Conservation (phyloP, 345 rosid species). For the Microthlaspi erraticum region DNA sequence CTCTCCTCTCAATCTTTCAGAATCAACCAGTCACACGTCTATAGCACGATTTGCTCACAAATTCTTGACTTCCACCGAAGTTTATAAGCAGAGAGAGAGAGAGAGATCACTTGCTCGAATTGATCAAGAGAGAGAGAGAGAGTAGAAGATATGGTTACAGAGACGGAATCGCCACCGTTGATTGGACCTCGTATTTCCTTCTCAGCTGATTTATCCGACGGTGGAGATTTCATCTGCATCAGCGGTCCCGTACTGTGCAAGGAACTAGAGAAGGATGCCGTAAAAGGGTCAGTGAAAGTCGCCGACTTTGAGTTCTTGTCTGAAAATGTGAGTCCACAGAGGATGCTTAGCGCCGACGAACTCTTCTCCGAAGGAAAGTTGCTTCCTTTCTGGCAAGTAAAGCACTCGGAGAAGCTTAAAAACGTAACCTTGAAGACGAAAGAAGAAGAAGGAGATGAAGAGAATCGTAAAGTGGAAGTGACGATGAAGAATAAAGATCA, state of each 20-base stretch:
- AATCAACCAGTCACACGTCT: constrained; percentile 39
- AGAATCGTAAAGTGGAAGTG: constrained; percentile 34
- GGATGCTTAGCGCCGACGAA: constrained; percentile 83
- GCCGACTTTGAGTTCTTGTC: constrained; percentile 92
- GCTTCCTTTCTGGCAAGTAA: constrained; percentile 89
- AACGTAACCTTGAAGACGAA: constrained; percentile 57
- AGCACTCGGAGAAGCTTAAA: constrained; percentile 71
- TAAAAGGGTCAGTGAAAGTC: constrained; percentile 49
- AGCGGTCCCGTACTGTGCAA: constrained; percentile 45
- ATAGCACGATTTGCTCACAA: constrained; percentile 34
- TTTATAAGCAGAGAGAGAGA: constrained; percentile 33
- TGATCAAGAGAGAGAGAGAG: constrained; percentile 9
- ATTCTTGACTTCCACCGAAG: neutral
- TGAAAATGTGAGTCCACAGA: constrained; percentile 49
- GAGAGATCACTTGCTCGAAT: constrained; percentile 23
- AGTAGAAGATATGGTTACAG: constrained; percentile 54
- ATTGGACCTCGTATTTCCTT: constrained; percentile 78
- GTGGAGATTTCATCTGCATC: constrained; percentile 68
- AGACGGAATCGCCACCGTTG: constrained; percentile 53
- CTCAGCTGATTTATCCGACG: constrained; percentile 73
- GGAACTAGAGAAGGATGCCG: constrained; percentile 32
- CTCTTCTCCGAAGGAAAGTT: constrained; percentile 91
- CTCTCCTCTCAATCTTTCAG: constrained; percentile 27
- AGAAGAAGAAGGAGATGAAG: constrained; percentile 35
- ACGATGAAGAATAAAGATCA: constrained; percentile 32